A percentile compares a stretch with the other conserved stretches of the same genome.
Evolutionary conservation across 805 yeast species (phyloP).

Genomic region (Saccharomycopsis selenospora): DNA sequence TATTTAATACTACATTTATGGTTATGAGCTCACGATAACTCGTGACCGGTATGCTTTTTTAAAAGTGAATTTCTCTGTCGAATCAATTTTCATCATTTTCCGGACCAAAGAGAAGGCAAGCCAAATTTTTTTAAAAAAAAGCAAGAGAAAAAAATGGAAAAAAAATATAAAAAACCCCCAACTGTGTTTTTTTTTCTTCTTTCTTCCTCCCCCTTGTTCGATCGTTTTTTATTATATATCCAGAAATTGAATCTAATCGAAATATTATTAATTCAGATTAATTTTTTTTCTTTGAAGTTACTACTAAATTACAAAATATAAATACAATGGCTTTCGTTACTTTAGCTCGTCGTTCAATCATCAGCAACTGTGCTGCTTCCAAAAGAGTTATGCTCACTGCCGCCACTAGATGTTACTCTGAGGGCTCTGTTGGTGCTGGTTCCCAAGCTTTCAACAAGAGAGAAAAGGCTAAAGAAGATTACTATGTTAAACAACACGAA

Average conservation of each 20-base stretch:
- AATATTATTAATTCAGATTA: too few relatives aligned
- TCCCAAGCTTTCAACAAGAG: constrained; percentile 20
- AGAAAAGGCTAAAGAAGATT: constrained; percentile 20
- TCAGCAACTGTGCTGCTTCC: neutral
- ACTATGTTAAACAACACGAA: constrained; percentile 20
- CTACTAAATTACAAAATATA: neutral
- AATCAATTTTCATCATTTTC: constrained; percentile 1
- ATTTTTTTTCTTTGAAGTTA: too few relatives aligned
- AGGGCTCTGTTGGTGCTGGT: constrained; percentile 18
- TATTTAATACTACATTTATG: too few relatives aligned
- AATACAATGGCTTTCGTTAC: constrained; percentile 14
- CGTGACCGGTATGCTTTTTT: too few relatives aligned
- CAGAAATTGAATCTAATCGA: too few relatives aligned
- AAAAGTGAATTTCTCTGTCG: too few relatives aligned
- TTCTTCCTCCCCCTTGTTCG: neutral
- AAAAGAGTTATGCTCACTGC: constrained; percentile 4
- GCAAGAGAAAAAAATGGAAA: neutral
- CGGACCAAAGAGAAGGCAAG: constrained; percentile 1
- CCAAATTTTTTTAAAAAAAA: too few relatives aligned
- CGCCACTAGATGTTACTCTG: constrained; percentile 15
- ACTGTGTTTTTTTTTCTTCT: neutral
- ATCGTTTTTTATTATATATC: neutral
- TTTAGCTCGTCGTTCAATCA: constrained; percentile 11
- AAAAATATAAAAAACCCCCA: neutral
- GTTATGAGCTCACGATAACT: too few relatives aligned